These are phyloP conservation scores for Hura crepitans DNA, from an alignment of 441 rosid species.

Conservation along the genomic window DNA sequence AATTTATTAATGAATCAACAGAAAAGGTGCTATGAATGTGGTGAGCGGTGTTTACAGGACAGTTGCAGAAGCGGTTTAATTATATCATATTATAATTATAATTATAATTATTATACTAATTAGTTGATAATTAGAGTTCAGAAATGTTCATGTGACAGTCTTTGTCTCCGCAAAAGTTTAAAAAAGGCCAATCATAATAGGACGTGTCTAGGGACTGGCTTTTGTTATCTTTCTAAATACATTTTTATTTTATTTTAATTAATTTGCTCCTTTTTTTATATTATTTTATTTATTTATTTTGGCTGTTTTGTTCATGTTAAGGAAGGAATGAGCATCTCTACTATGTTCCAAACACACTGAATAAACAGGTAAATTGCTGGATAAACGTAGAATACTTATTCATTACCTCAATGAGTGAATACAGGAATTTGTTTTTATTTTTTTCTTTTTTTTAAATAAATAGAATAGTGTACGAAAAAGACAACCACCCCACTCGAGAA, in stretches of 20 bases:
- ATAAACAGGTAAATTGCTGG: not conserved
- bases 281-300: not conserved
- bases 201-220: constrained; percentile 27
- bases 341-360: constrained; percentile 6
- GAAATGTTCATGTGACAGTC: constrained; percentile 36
- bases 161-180: constrained; percentile 30
- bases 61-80: too few species aligned
- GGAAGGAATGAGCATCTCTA: constrained; percentile 9
- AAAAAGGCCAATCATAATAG: constrained; percentile 34
- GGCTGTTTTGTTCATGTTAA: constrained; percentile 9
- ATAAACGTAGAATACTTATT: not conserved
- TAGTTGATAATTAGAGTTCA: constrained; percentile 5
- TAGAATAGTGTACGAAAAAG: too few species aligned
- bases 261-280: not conserved
- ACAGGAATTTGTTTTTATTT: not conserved
- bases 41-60: too few species aligned
- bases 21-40: constrained; percentile 32
- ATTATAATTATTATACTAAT: too few species aligned
- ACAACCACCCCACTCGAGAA: too few species aligned
- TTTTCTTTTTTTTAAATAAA: not conserved
- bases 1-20: constrained; percentile 18
- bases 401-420: not conserved
- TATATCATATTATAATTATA: too few species aligned
- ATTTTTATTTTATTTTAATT: too few species aligned
- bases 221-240: constrained; percentile 1